phyloP scores from a whole-genome alignment of 495 filamentous ascomycete species.

The Xylaria castorea region DNA sequence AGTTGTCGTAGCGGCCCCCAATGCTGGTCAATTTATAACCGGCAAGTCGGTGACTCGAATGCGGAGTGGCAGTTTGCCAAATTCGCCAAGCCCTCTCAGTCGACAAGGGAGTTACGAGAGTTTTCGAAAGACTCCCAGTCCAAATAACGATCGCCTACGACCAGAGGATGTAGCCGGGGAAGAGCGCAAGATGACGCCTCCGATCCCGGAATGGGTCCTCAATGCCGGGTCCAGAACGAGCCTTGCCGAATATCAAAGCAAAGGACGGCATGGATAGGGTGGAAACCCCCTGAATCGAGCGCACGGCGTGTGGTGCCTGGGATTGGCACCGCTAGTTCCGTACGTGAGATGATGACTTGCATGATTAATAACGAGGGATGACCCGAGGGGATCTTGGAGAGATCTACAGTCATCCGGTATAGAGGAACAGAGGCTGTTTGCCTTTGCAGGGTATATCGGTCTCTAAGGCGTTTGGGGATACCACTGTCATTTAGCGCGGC shows the following conservation, averaged over 20 bases:
- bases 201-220: constrained; percentile 65
- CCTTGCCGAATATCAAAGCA: constrained; percentile 45
- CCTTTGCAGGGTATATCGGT: constrained; percentile 29
- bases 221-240: constrained; percentile 55
- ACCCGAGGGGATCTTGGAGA: constrained; percentile 13
- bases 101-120: constrained; percentile 58
- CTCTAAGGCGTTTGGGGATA: constrained; percentile 33
- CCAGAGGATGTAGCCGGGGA: constrained; percentile 35
- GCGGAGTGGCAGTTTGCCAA: constrained; percentile 69
- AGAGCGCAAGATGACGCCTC: constrained; percentile 60
- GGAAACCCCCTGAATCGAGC: not conserved
- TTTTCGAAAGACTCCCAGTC: constrained; percentile 42
- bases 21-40: constrained; percentile 70
- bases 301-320: not conserved
- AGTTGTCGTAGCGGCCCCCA: constrained; percentile 71
- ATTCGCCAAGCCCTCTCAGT: constrained; percentile 59
- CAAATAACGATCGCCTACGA: constrained; percentile 35
- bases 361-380: constrained; percentile 25
- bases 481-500: constrained; percentile 43
- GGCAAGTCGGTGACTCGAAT: constrained; percentile 67
- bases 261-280: constrained; percentile 22
- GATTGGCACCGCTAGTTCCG: not conserved
- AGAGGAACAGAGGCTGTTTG: constrained; percentile 16
- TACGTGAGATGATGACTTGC: constrained; percentile 18
- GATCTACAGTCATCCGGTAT: constrained; percentile 21